Evolutionary conservation across 768 basidiomycete species (phyloP), one percentile per base, ranked within the genome.

Genomic region (Kwoniella sp.): DNA sequence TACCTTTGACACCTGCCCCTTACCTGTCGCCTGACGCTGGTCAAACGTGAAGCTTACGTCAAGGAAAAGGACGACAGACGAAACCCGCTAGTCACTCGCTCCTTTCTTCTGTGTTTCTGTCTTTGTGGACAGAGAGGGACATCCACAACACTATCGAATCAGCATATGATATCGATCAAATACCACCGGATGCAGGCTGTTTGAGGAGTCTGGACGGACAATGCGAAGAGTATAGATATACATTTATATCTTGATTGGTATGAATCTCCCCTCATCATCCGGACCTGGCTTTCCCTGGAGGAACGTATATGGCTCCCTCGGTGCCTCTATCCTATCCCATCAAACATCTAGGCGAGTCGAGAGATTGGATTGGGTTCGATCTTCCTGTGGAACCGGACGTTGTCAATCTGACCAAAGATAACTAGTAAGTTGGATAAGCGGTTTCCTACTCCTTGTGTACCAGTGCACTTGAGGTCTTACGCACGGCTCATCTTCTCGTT

Each of bases 241-340:
- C 20, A 45, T 45, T 17, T 45, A 45, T 45, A 45, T 45, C 41
- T 45, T 45, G 41, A 45, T 22, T 30, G n/a, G 53, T 26, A 3
- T 34, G 4, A 11, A 38, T 11, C 5, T 47, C 38, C 22, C 29
- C 47, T 29, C 30, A 58, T 47, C 57, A 17, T 47, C 23, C 4
- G 26, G 29, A 55, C 22, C 54, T 55, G 22, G 15, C 20, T 23
- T 60, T 60, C 58, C 58, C 58, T 52, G 58, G 58, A 60, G 58
- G 50, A 60, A 60, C 31, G 15, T 37, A 29, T 0, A 60, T 22
- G 12, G 37, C 29, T 20, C 13, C 20, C 12, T 41, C 34, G 1
- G 37, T 45, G 34, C 22, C 26, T 13, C 15, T 26, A 55, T 45
- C 17, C 15, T 26, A 55, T 45, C 17, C 15, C 41, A 45, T 45